phyloP scores from a whole-genome alignment of 192 early-diverging fungal species.

The Diversispora epigaea region DNA sequence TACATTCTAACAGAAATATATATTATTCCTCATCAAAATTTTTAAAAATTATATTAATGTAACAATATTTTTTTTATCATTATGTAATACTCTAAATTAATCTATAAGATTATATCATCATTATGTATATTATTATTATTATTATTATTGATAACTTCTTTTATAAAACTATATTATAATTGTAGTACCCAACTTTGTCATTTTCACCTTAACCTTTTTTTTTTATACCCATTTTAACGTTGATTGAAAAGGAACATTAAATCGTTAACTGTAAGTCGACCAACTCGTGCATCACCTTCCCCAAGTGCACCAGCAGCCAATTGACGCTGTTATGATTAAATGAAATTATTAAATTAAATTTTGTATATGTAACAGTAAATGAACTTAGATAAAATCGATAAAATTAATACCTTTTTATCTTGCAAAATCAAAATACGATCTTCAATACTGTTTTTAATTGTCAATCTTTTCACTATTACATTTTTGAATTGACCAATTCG shows the following conservation, averaged over 20 bases:
- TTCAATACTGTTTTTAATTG: slow-evolving; percentile 64
- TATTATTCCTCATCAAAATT: too few species aligned
- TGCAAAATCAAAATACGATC: slow-evolving; percentile 70
- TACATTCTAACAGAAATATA: too few species aligned
- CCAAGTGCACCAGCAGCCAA: neutral
- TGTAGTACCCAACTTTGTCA: too few species aligned
- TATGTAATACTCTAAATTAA: too few species aligned
- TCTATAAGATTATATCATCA: too few species aligned
- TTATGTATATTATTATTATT: too few species aligned
- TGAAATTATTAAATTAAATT: neutral
- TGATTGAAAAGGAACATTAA: slow-evolving; percentile 1
- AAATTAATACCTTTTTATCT: neutral
- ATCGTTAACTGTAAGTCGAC: neutral
- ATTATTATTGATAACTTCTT: too few species aligned
- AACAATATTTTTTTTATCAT: too few species aligned
- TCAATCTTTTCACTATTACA: slow-evolving; percentile 64
- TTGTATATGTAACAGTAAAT: neutral
- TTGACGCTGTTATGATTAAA: neutral
- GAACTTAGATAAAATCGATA: neutral
- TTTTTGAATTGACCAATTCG: slow-evolving; percentile 66
- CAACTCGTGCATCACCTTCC: neutral
- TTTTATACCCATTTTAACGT: neutral
- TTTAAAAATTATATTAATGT: too few species aligned
- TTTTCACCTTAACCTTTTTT: too few species aligned
- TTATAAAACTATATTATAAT: too few species aligned